Percentiles rank a stretch among this genome's conserved stretches.
These are phyloP conservation scores for Penicillium soppii DNA, from an alignment of 495 filamentous ascomycete genomes.

Conservation along the genomic window DNA sequence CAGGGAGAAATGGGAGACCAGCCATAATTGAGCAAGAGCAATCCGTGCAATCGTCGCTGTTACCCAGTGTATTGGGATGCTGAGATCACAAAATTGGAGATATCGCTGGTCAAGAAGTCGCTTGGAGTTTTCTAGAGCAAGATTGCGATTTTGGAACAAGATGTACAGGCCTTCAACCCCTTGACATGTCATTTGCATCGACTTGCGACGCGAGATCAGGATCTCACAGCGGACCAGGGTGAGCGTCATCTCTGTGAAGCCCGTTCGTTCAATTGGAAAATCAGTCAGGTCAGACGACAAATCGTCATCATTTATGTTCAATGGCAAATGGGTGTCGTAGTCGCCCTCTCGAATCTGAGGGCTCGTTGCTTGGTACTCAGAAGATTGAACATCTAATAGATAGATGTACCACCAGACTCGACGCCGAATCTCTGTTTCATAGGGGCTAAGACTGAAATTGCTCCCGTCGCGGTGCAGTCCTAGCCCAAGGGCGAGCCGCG, in stretches of 20 bases:
- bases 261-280: conserved; percentile 46
- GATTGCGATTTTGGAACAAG: conserved; percentile 1
- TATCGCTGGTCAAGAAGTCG: conserved; percentile 49
- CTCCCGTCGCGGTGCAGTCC: conserved; percentile 70
- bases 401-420: conserved; percentile 15
- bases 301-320: conserved; percentile 17
- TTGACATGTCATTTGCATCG: conserved; percentile 1
- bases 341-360: conserved; percentile 1
- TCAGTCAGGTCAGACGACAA: conserved; percentile 3
- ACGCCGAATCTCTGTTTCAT: conserved; percentile 16
- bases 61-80: conserved; percentile 63
- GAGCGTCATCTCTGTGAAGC: conserved; percentile 73
- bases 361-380: conserved; percentile 4
- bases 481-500: conserved; percentile 67
- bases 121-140: conserved; percentile 8
- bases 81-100: conserved; percentile 53
- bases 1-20: conserved; percentile 54
- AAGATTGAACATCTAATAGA: conserved; percentile 4
- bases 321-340: conserved; percentile 1
- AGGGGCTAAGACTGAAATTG: conserved; percentile 40
- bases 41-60: conserved; percentile 61
- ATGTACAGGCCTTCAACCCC: not conserved
- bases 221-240: conserved; percentile 62
- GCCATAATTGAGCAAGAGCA: conserved; percentile 62
- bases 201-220: conserved; percentile 24